These are phyloP conservation scores for Terana coerulea DNA, from an alignment of 768 basidiomycete species.

Conservation along the genomic window DNA sequence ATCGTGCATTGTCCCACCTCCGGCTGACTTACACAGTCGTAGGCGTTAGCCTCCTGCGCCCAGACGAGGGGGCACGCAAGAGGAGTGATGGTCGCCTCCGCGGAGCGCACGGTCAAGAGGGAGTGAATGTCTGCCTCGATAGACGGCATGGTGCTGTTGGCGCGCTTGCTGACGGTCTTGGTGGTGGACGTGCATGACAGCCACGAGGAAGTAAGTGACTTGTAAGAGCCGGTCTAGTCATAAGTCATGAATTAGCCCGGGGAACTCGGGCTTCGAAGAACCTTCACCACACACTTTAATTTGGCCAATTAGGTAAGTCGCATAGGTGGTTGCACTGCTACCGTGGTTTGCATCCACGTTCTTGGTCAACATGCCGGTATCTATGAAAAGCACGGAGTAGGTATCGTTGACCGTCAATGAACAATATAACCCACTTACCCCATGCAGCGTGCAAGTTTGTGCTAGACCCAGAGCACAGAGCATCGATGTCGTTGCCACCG, in stretches of 20 bases:
- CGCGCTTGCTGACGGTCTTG: slow-evolving; percentile 15
- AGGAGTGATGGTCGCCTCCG: slow-evolving; percentile 16
- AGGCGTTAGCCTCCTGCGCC: slow-evolving; percentile 26
- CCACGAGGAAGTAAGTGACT: slow-evolving; percentile 23
- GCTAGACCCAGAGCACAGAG: slow-evolving; percentile 20
- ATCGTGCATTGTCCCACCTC: no score
- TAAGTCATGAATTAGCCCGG: not conserved
- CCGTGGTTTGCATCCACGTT: slow-evolving; percentile 24
- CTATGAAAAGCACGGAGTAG: not conserved
- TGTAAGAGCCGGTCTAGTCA: slow-evolving; percentile 24
- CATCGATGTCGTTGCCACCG: slow-evolving; percentile 26
- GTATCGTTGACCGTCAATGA: not conserved
- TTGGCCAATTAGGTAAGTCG: slow-evolving; percentile 16
- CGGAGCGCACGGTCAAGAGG: not conserved
- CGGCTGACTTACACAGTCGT: slow-evolving; percentile 24
- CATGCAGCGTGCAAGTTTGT: slow-evolving; percentile 24
- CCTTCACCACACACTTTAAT: slow-evolving; percentile 33
- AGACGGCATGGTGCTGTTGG: not conserved
- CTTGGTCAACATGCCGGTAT: slow-evolving; percentile 25
- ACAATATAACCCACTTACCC: slow-evolving; percentile 7
- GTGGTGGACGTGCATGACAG: slow-evolving; percentile 25
- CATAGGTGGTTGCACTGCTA: slow-evolving; percentile 19
- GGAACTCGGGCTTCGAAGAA: no score
- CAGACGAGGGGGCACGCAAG: slow-evolving; percentile 28
- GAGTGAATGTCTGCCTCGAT: slow-evolving; percentile 7